Evolutionary conservation across 177 flowering plant genomes (phyloP), one percentile per base, ranked within the genome.

Genomic region (Vitis hybrid): DNA sequence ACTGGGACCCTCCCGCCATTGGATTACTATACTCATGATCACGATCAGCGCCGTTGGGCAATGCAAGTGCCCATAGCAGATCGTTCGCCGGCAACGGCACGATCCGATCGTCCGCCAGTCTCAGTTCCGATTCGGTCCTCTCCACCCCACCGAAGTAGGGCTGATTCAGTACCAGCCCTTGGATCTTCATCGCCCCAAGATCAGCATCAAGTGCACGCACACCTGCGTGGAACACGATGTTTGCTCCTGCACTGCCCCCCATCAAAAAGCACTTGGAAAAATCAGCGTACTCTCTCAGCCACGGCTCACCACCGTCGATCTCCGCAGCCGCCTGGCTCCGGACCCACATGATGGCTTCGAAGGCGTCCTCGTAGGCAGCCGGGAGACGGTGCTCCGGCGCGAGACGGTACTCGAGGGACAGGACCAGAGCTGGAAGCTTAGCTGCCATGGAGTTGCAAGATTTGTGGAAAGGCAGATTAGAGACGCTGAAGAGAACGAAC

Each of bases 321-420:
- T 72, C 77, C 58, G 3, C 1, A 0, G 81, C 45, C 45, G 45
- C 85, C 33, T 83, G 83, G 12, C 66, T 21, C 26, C 61, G 65
- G 60, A 75, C 72, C 91, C 93, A 90, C 56, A 2, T 62, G 66
- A 90, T 18, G 2, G 89, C 80, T 0, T 83, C 88, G 4, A 82
- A 51, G 18, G 87, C 91, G 68, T 90, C 94, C 2, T 83, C 82
- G 72, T 83, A 91, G 1, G 92, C 91, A 0, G 91, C 89, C 0
- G 97, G 94, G 48, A 89, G 90, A 22, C 87, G 89, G 75, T 83
- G 80, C 50, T 89, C 96, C 16, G 96, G 93, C 0, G 87, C 88
- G 11, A 88, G 88, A 26, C 90, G 91, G 76, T 89, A 89, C 2
- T 89, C 87, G 14, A 89, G 78, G 53, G 93, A 85, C 9, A 83